Conservation (phyloP, 1,284 basidiomycete genomes). For the Xanthoconium separans region DNA sequence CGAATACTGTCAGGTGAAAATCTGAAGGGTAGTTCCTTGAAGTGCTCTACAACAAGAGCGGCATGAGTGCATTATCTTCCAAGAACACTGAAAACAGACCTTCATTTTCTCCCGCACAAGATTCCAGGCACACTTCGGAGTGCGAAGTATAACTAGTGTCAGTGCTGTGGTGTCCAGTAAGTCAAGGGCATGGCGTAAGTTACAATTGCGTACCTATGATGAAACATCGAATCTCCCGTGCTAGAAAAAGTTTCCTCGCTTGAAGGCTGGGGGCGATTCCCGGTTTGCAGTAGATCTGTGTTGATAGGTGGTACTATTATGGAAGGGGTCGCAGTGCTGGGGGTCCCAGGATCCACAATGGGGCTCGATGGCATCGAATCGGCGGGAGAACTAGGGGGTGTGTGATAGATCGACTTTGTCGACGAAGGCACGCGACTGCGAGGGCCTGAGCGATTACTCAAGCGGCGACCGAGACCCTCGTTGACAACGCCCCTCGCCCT, state of each 20-base stretch:
- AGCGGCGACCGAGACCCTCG: background rate
- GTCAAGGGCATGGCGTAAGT: background rate
- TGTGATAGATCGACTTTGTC: constrained; percentile 9
- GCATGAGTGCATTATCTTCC: background rate
- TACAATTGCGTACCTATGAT: constrained; percentile 10
- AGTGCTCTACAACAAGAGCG: constrained; percentile 6
- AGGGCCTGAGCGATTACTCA: background rate
- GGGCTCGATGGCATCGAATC: constrained; percentile 11
- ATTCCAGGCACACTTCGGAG: constrained; percentile 13
- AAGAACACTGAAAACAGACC: constrained; percentile 11
- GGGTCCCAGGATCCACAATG: constrained; percentile 12
- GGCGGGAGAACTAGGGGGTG: constrained; percentile 12
- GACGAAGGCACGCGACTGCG: background rate
- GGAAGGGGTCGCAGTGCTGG: background rate
- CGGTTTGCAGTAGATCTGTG: background rate
- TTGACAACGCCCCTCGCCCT: background rate
- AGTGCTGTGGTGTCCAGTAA: constrained; percentile 8
- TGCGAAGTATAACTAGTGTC: constrained; percentile 10
- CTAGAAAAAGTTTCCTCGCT: constrained; percentile 14
- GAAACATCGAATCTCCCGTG: constrained; percentile 6
- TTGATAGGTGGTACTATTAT: background rate
- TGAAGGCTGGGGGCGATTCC: background rate
- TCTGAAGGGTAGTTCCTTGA: constrained; percentile 13
- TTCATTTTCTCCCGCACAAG: constrained; percentile 6
- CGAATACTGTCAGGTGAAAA: constrained; percentile 5